These are phyloP conservation scores for Pezicula rhizophila DNA, from an alignment of 2,329 filamentous ascomycete species.

Conservation along the genomic window DNA sequence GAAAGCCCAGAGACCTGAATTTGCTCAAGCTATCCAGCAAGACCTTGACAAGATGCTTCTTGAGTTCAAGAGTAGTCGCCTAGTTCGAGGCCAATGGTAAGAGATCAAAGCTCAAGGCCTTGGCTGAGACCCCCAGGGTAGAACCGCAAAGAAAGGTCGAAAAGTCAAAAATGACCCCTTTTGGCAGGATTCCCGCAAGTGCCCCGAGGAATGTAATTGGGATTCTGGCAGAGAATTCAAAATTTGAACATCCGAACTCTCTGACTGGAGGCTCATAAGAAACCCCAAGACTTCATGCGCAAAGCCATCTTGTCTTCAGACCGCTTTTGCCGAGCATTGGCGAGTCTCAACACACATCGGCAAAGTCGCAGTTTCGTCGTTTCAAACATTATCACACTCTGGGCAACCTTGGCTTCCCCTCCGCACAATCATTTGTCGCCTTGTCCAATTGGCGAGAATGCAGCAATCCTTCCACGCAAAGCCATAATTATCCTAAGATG, in stretches of 20 bases:
- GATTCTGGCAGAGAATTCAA: not conserved
- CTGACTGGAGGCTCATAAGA: not conserved
- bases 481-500: not conserved
- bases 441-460: not conserved
- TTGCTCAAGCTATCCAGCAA: not conserved
- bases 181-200: too few relatives aligned
- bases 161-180: too few relatives aligned
- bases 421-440: not conserved
- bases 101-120: not conserved
- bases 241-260: not conserved
- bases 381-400: not conserved
- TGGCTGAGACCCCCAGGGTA: not conserved
- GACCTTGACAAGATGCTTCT: not conserved
- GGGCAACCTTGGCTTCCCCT: not conserved
- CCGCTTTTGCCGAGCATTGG: not conserved
- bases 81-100: not conserved
- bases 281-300: conserved; percentile 1
- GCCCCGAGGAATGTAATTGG: too few relatives aligned
- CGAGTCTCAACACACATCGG: not conserved
- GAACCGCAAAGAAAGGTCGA: not conserved
- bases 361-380: not conserved
- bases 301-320: not conserved
- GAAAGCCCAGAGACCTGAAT: not conserved
- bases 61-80: not conserved
- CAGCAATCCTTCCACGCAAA: not conserved